Percentiles rank a stretch among this genome's conserved stretches.
phyloP scores from a whole-genome alignment of 192 early-diverging fungal species.

The Entomortierella beljakovae region DNA sequence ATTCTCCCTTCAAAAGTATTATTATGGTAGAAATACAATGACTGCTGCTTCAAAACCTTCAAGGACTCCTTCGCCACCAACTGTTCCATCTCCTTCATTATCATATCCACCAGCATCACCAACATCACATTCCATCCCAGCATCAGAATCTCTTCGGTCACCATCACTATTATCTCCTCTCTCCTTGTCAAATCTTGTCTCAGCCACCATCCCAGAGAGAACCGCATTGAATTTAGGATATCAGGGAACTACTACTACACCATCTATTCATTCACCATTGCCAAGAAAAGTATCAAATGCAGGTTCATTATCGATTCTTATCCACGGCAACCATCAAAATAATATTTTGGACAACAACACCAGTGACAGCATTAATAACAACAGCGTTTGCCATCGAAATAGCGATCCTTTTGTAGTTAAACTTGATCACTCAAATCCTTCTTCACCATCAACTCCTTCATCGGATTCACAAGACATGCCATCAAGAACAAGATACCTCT shows the following conservation, averaged over 20 bases:
- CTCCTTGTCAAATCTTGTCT: conserved; percentile 1
- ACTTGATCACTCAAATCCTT: not conserved
- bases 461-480: conserved; percentile 1
- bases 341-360: no score
- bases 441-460: not conserved
- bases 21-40: conserved; percentile 50
- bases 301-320: conserved; percentile 46
- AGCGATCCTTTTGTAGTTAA: not conserved
- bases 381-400: conserved; percentile 4
- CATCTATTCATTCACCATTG: not conserved
- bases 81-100: conserved; percentile 3
- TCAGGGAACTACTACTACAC: conserved; percentile 19
- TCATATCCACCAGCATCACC: not conserved
- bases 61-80: conserved; percentile 42
- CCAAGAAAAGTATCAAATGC: conserved; percentile 28
- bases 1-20: conserved; percentile 51
- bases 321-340: not conserved
- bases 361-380: conserved; percentile 3
- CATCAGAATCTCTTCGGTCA: not conserved
- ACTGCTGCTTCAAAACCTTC: conserved; percentile 13
- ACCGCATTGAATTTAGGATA: conserved; percentile 29
- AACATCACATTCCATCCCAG: conserved; percentile 11
- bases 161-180: conserved; percentile 6
- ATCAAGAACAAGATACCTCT: conserved; percentile 6
- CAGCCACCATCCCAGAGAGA: conserved; percentile 25